Conservation (phyloP, 2,329 filamentous ascomycete species). For the Beauveria bassiana region DNA sequence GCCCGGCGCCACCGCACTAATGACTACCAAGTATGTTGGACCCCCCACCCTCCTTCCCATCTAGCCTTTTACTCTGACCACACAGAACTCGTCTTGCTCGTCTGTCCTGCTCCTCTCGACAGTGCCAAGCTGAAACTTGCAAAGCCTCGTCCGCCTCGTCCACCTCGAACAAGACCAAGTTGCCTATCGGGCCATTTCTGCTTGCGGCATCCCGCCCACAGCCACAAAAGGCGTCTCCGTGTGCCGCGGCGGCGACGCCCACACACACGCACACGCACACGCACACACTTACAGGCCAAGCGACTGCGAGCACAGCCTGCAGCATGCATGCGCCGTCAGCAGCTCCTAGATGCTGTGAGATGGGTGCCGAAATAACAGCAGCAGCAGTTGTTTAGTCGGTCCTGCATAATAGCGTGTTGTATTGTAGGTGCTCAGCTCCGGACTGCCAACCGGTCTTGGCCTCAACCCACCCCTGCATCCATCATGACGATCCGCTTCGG, state of each 20-base stretch:
- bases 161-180: not conserved
- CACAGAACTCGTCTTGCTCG: not conserved
- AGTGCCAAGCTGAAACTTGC: not conserved
- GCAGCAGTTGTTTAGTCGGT: no score
- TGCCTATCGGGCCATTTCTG: not conserved
- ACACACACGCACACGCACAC: not conserved
- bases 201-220: not conserved
- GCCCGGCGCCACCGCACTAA: not conserved
- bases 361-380: not conserved
- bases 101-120: not conserved
- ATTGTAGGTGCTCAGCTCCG: not conserved
- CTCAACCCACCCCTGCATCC: not conserved
- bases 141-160: not conserved
- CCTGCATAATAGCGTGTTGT: not conserved
- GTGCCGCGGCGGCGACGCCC: not conserved
- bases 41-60: not conserved
- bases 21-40: not conserved
- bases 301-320: not conserved
- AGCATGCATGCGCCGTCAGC: not conserved
- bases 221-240: not conserved
- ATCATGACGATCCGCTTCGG: not conserved
- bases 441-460: not conserved
- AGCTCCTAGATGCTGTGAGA: not conserved
- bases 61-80: not conserved
- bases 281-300: no score